Evolutionary conservation across 495 filamentous ascomycete species (phyloP).

Genomic region (Penicillium cataractarum): DNA sequence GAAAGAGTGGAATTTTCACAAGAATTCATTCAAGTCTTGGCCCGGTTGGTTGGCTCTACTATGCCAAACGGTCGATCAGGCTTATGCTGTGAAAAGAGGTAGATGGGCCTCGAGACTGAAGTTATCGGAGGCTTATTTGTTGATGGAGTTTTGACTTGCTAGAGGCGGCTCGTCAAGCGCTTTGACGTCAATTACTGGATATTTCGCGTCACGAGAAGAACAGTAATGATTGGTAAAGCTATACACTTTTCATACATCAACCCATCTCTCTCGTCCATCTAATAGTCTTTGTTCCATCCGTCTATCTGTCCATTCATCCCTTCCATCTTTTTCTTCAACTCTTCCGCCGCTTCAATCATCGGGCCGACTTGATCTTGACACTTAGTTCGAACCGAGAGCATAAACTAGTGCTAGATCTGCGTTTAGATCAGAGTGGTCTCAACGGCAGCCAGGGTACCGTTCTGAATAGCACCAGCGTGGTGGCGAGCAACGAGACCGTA

Average conservation of each 20-base stretch:
- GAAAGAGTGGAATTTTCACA: background rate
- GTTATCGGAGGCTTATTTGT: background rate
- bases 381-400: background rate
- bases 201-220: background rate
- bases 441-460: slow-evolving; percentile 46
- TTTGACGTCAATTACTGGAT: background rate
- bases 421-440: slow-evolving; percentile 34
- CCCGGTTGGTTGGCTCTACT: background rate
- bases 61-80: background rate
- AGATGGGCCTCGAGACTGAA: background rate
- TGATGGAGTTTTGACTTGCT: background rate
- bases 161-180: background rate
- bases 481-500: slow-evolving; percentile 55
- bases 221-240: background rate
- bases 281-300: background rate
- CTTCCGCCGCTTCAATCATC: background rate
- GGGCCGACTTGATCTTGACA: background rate
- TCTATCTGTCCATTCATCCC: background rate
- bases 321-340: background rate
- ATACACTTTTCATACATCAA: background rate
- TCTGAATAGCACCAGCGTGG: slow-evolving; percentile 50
- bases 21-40: background rate
- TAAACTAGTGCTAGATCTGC: background rate
- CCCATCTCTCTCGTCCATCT: background rate
- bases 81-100: background rate